These are phyloP conservation scores for Mucor sp. DNA, from an alignment of 371 early-diverging fungal species.

Conservation along the genomic window DNA sequence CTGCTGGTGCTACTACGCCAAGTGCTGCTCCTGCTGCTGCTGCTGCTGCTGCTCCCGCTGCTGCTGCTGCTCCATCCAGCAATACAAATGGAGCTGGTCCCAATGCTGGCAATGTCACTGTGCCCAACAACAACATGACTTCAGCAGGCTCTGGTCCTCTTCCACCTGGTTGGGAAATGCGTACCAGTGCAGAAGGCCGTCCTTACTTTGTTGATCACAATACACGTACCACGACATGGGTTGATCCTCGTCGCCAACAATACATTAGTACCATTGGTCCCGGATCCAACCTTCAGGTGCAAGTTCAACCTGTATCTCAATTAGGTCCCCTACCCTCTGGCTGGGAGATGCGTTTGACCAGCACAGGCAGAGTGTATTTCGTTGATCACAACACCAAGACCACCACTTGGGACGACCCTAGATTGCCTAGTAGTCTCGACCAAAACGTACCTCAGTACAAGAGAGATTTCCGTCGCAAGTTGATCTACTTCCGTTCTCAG, in stretches of 20 bases:
- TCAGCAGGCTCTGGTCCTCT: slow-evolving; percentile 83
- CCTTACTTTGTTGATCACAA: slow-evolving; percentile 99
- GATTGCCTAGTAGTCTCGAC: slow-evolving; percentile 92
- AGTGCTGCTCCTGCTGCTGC: background rate
- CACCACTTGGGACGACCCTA: slow-evolving; percentile 96
- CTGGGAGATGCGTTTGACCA: slow-evolving; percentile 96
- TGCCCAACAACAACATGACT: slow-evolving; percentile 58
- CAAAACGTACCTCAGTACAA: slow-evolving; percentile 98
- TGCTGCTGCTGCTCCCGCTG: background rate
- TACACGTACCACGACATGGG: slow-evolving; percentile 97
- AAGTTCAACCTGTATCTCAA: slow-evolving; percentile 76
- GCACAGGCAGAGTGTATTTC: slow-evolving; percentile 90
- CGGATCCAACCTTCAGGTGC: slow-evolving; percentile 59
- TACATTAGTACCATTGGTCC: slow-evolving; percentile 60
- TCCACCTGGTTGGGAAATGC: slow-evolving; percentile 93
- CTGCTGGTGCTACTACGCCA: background rate
- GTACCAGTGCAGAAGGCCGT: slow-evolving; percentile 89
- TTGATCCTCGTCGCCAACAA: slow-evolving; percentile 83
- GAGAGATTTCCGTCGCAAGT: slow-evolving; percentile 95
- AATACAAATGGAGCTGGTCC: background rate
- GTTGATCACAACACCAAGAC: slow-evolving; percentile 93
- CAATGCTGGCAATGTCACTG: slow-evolving; percentile 22
- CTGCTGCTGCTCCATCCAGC: background rate
- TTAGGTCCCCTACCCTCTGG: slow-evolving; percentile 93
- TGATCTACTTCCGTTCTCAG: slow-evolving; percentile 94